Evolutionary conservation across 78 protist genomes (phyloP), one percentile per base, ranked within the genome.

Genomic region (Tieghemostelium lacteum): DNA sequence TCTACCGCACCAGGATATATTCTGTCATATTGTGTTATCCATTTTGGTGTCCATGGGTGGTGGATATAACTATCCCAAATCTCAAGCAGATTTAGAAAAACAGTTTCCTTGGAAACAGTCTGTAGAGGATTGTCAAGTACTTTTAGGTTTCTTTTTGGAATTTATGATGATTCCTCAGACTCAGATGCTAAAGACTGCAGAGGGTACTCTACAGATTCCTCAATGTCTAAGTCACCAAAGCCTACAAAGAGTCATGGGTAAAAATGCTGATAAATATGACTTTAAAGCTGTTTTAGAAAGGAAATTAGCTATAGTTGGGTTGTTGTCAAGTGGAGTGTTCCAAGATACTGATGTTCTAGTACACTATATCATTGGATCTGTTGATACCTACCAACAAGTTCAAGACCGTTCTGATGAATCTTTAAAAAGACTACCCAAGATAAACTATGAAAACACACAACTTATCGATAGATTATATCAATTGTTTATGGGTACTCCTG

Each of bases 191-290:
- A 54, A 50, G 17, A 4, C 10, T 61, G 73, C 50, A 7, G 78
- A 19, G 33, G 74, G 6, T 45, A 45, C 52, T 45, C 6, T 33
- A 20, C 49, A 74, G 26, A 64, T 80, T 7, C 88, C 88, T 66
- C 88, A 72, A 67, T 50, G 88, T 22, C 88, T 66, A 39, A 66
- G 69, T 39, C n/a, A 33, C 14, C 2, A 0, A 36, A 24, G 71
- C 33, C 57, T 80, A 37, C 88, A 80, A 39, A 64, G 88, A 37
- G 28, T 80, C 2, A 67, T 80, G 76, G 76, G 88, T 45, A 80
- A 80, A 58, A 57, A 31, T 24, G 24, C 55, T 16, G 73, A 80
- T 40, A 80, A 80, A 40, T 80, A 80, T 40, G 88, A 80, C 57
- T 80, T 80, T 42, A 67, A 80, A 24, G 39, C 73, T 55, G 26